These are phyloP conservation scores for Drechslerella dactyloides DNA, from an alignment of 2,329 filamentous ascomycete genomes.

Conservation along the genomic window DNA sequence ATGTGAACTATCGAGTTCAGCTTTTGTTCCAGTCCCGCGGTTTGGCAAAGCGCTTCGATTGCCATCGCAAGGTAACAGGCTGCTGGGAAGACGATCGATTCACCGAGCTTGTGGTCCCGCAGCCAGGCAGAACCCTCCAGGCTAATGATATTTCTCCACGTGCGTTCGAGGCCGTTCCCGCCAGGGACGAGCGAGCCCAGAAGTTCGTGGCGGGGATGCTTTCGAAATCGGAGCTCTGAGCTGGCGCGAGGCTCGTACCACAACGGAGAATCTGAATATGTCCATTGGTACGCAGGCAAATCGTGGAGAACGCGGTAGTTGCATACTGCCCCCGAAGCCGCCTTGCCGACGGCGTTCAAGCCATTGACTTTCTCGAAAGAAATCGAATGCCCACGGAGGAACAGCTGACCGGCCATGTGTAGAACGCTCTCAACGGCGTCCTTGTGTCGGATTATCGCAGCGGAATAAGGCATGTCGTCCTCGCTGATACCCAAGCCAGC, in stretches of 20 bases:
- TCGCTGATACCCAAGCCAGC: not conserved
- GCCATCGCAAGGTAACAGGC: slow-evolving; percentile 61
- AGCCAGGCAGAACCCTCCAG: slow-evolving; percentile 61
- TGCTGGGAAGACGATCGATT: slow-evolving; percentile 59
- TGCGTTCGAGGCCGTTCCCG: slow-evolving; percentile 55
- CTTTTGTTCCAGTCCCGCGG: not conserved
- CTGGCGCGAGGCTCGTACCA: slow-evolving; percentile 27
- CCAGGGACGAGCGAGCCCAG: slow-evolving; percentile 20
- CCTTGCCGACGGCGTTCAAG: not conserved
- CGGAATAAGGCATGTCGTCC: slow-evolving; percentile 29
- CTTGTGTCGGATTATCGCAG: slow-evolving; percentile 34
- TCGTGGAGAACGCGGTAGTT: slow-evolving; percentile 22
- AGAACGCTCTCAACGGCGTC: slow-evolving; percentile 44
- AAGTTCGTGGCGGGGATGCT: slow-evolving; percentile 28
- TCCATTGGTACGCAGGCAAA: slow-evolving; percentile 18
- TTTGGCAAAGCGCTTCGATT: slow-evolving; percentile 57
- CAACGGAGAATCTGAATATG: slow-evolving; percentile 18
- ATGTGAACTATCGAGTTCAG: slow-evolving; percentile 36
- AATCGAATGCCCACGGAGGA: slow-evolving; percentile 20
- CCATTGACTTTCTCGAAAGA: slow-evolving; percentile 38
- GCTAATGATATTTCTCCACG: slow-evolving; percentile 60
- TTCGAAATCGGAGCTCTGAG: slow-evolving; percentile 25
- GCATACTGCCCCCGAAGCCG: not conserved
- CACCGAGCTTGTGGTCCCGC: slow-evolving; percentile 59
- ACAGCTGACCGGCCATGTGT: slow-evolving; percentile 5